Evolutionary conservation across 805 yeast species (phyloP), one percentile per base, ranked within the genome.

Genomic region (Candida germanica): DNA sequence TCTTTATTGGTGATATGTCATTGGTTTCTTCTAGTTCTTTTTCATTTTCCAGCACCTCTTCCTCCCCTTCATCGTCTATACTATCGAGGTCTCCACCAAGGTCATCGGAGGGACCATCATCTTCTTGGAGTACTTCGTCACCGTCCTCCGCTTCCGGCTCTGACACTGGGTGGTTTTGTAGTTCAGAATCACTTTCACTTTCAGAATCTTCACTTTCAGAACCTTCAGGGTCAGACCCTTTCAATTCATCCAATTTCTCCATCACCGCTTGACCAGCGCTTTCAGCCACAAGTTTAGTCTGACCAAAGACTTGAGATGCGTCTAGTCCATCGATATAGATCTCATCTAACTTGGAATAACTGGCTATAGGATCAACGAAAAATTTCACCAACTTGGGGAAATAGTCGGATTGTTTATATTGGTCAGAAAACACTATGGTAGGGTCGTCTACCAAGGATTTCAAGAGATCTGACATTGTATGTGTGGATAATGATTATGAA

Each of bases 261-360:
- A 85, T 54, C 23, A 87, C 59, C 28, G 71, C 69, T 31, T 82
- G 87, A 18, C 82, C 79, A 9, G 83, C 83, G 6, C 82, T 83
- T 40, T 88, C 96, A 25, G 87, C 65, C 13, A 91, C 81, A 64
- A 91, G 73, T 58, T 85, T 87, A 2, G 86, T 81, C 60, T 91
- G 98, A 38, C 91, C 95, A 87, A 91, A 91, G 0, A 93, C 88
- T 55, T 91, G 98, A 26, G 83, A 75, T 16, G 96, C 80, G 56
- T 86, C 96, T 36, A 91, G 66, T 1, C 96, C 98, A 32, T 88
- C 94, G 10, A 83, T 72, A 48, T 82, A 78, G 14, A 91, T 71
- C 54, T 86, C 88, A 58, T 88, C 96, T 14, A 91, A 66, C 5
- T 84, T 83, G 1, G 93, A 75, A 43, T 60, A 59, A 37, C 64